A percentile compares a stretch with the other conserved stretches of the same genome.
These are phyloP conservation scores for Saitozyma podzolica DNA, from an alignment of 768 basidiomycete genomes.

Conservation along the genomic window DNA sequence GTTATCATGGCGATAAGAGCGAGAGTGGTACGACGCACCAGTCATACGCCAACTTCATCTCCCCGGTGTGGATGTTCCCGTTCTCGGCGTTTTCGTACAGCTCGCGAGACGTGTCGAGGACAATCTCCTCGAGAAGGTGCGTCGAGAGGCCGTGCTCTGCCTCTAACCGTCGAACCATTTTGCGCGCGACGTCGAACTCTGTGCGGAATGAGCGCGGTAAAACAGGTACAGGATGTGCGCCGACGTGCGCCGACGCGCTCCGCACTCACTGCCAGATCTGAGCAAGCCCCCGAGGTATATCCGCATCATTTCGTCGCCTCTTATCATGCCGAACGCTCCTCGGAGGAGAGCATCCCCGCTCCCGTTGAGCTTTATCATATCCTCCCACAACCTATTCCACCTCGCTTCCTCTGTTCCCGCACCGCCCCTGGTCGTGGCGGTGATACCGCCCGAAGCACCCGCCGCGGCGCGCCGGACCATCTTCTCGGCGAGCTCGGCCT, in stretches of 20 bases:
- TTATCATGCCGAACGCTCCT: slow-evolving; percentile 78
- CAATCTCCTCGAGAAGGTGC: slow-evolving; percentile 69
- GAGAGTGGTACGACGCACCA: slow-evolving; percentile 62
- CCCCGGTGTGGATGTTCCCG: slow-evolving; percentile 87
- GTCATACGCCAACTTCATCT: slow-evolving; percentile 95
- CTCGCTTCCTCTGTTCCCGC: slow-evolving; percentile 60
- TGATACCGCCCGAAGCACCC: slow-evolving; percentile 2
- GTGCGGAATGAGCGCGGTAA: neutral
- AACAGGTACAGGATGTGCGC: too few species aligned
- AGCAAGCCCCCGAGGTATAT: slow-evolving; percentile 86
- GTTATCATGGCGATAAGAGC: slow-evolving; percentile 4
- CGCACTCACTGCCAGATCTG: slow-evolving; percentile 77
- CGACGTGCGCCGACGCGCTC: too few species aligned
- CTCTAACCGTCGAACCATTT: slow-evolving; percentile 60
- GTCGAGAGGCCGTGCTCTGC: slow-evolving; percentile 59
- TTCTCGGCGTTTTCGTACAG: slow-evolving; percentile 92
- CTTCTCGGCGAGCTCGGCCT: slow-evolving; percentile 79
- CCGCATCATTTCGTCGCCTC: slow-evolving; percentile 67
- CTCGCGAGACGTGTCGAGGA: slow-evolving; percentile 76
- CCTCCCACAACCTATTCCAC: slow-evolving; percentile 84
- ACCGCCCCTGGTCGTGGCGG: slow-evolving; percentile 29
- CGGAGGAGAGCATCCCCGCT: slow-evolving; percentile 64
- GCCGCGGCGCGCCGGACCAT: slow-evolving; percentile 60
- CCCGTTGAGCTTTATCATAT: slow-evolving; percentile 77
- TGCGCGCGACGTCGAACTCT: slow-evolving; percentile 57